Evolutionary conservation across 2,329 filamentous ascomycete genomes (phyloP).

Genomic region (Aspergillaceae sp.): DNA sequence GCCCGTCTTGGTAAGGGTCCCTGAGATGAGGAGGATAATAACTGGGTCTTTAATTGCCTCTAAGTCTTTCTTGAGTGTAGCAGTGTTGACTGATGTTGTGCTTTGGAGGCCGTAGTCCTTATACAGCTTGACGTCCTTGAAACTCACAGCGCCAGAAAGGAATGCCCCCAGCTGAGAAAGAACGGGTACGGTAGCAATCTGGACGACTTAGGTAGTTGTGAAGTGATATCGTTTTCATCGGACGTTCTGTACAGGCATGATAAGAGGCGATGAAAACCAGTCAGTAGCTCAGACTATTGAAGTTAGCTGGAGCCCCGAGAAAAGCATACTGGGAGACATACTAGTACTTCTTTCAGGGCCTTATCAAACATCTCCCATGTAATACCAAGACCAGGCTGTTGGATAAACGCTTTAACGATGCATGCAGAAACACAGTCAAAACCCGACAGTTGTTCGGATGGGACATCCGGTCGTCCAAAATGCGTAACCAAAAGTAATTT

Average conservation of each 20-base stretch:
- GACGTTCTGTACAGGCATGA: neutral
- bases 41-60: neutral
- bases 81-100: neutral
- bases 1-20: neutral
- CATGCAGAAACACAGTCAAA: neutral
- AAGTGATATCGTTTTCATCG: neutral
- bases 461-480: neutral
- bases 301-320: neutral
- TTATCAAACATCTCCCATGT: neutral
- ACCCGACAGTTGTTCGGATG: neutral
- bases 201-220: neutral
- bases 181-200: neutral
- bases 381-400: neutral
- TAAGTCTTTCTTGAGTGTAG: neutral
- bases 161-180: neutral
- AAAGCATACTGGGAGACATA: neutral
- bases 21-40: neutral
- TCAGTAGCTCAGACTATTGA: neutral
- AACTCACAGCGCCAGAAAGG: neutral
- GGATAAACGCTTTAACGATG: neutral
- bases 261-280: neutral
- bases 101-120: neutral
- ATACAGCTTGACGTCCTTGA: neutral
- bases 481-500: neutral
- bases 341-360: neutral